Base-by-base conservation (phyloP, 768 basidiomycete genomes). In the Leccinum boreale region DNA sequence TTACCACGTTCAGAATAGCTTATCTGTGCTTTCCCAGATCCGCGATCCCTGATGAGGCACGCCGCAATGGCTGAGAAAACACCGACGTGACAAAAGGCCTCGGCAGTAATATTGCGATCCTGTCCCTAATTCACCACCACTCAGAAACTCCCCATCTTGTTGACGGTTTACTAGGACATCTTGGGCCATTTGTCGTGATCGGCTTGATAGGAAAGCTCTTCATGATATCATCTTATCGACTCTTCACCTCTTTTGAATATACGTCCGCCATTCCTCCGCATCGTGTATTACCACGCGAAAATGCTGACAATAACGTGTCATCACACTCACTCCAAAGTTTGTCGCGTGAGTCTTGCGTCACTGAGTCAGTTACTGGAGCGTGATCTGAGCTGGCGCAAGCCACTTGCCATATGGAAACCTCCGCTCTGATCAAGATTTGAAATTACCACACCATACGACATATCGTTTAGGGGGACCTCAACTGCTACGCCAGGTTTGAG, bases 11-110 rank as follows among this genome's bases (percentile, higher is more conserved):
- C 39, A 5, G 11, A 21, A 23, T 56, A 67, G 66, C 58, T 54
- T 61, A 67, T 67, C 66, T 68, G 33, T 10, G 2, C 17, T n/a
- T 55, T 63, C 33, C 54, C 15, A 67, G 66, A 67, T 67, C 64
- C 67, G 62, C 62, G 62, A 53, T 35, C 2, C 39, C 5, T 23
- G 24, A 23, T 15, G 11, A 6, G 33, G 33, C 35, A 61, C 47
- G 23, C 59, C 53, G 60, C 59, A 50, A 62, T 15, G 50, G 36
- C 8, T 33, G 9, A 21, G n/a, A 36, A 50, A 46, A 45, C 47
- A 24, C 33, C 29, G 56, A 15, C 26, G 11, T 31, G 19, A 33
- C 56, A 35, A 35, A 42, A 21, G n/a, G 49, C 35, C 44, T 52
- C 26, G 12, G 50, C 17, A 28, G 49, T 11, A 11, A 42, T 42